These are phyloP conservation scores for Penicillium nucicola DNA, from an alignment of 495 filamentous ascomycete genomes.

Conservation along the genomic window DNA sequence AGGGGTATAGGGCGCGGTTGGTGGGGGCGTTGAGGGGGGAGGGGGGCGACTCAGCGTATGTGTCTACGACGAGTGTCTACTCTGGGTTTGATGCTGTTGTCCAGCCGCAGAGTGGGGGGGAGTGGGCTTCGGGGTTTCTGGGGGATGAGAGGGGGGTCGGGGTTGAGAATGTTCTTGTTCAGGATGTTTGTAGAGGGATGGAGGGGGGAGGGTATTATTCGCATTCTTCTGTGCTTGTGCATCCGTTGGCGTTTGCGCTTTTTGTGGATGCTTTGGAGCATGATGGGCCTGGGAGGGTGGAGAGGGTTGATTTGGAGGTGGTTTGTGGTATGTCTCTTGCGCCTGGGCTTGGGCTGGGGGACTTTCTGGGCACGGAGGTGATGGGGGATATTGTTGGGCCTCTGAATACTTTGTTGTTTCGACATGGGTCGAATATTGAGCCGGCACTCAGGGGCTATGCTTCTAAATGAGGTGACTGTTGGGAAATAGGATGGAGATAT, in stretches of 20 bases:
- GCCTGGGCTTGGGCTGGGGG: constrained; percentile 29
- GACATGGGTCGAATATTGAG: neutral
- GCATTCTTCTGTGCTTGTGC: constrained; percentile 38
- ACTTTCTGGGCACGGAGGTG: constrained; percentile 35
- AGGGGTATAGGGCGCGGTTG: constrained; percentile 36
- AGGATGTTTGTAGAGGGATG: constrained; percentile 29
- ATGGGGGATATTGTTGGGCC: neutral
- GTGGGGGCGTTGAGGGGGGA: constrained; percentile 30
- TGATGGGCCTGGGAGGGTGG: constrained; percentile 31
- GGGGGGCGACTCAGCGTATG: constrained; percentile 42
- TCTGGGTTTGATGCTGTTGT: constrained; percentile 40
- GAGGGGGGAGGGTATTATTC: constrained; percentile 32
- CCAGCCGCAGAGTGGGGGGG: constrained; percentile 36
- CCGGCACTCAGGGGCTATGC: constrained; percentile 5
- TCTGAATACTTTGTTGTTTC: constrained; percentile 7
- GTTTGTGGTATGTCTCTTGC: constrained; percentile 28
- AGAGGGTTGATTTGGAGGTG: constrained; percentile 19
- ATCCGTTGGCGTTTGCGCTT: constrained; percentile 37
- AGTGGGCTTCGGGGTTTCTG: constrained; percentile 36
- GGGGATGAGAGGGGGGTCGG: constrained; percentile 30
- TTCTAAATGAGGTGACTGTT: neutral
- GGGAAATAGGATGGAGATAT: too few relatives aligned
- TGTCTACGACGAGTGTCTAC: constrained; percentile 45
- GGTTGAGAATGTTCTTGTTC: constrained; percentile 43
- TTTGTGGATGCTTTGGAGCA: constrained; percentile 40